Evolutionary conservation across 371 early-diverging fungal species (phyloP), one percentile per base, ranked within the genome.

Genomic region (Dinochytrium kinnereticum): DNA sequence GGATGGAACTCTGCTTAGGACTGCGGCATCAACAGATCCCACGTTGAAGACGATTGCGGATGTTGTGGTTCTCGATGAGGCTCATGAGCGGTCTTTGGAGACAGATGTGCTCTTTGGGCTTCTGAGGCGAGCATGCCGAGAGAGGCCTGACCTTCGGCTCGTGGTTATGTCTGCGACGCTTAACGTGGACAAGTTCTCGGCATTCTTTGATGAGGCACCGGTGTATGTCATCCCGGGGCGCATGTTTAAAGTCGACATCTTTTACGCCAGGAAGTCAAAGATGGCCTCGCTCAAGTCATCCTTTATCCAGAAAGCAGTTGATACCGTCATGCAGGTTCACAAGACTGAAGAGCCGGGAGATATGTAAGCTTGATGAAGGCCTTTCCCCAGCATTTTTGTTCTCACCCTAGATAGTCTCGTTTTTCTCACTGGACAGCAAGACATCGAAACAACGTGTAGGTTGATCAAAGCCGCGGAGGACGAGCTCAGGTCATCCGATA

Each of bases 51-150:
- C 69, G 0, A 85, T 88, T 24, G 95, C 95, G 68, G 90, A 91
- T 34, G 81, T 92, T 7, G 87, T 99, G 26, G 80, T 95, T 13
- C 86, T 95, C 19, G 98, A 98, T 78, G 98, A 98, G 84, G 97
- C 97, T 0, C 99, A 99, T 80, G 99, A 99, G 82, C 88, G 98
- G 55, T 92, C 91, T 0, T 82, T 96, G 0, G 95, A 96, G 70
- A 97, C 97, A 0, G 99, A 99, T 74, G 88, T 99, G 5, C 76
- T 98, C 2, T 90, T 99, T 77, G 96, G 96, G 1, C 80, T 96
- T 44, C 79, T 96, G 49, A 91, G 91, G 70, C 74, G 88, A 74
- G 86, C 90, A 53, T 85, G 81, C 72, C 69, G 36, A 66, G 68
- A 59, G 65, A 38, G 33, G 75, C 74, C 75, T 38, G 44, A 80